These are phyloP conservation scores for Fusarium concolor DNA, from an alignment of 2,329 filamentous ascomycete genomes.

Conservation along the genomic window DNA sequence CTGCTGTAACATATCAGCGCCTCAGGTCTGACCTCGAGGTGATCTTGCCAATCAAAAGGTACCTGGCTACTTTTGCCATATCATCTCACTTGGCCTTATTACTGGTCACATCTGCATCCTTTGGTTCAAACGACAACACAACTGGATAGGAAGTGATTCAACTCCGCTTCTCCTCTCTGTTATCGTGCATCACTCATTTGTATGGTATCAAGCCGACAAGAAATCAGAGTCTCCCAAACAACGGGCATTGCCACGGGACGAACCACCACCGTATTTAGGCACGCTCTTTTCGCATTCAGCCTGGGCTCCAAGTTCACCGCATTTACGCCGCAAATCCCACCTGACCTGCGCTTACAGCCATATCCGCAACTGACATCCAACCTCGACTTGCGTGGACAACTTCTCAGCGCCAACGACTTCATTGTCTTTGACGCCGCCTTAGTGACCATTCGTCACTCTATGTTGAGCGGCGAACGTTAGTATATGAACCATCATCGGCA, in stretches of 20 bases:
- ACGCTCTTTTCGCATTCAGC: constrained; percentile 24
- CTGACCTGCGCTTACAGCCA: constrained; percentile 23
- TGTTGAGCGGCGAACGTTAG: constrained; percentile 8
- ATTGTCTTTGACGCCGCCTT: constrained; percentile 4
- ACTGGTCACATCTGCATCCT: constrained; percentile 27
- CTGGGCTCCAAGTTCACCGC: constrained; percentile 23
- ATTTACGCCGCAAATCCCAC: constrained; percentile 35
- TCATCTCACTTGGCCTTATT: constrained; percentile 28
- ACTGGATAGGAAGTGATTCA: constrained; percentile 10
- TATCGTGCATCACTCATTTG: constrained; percentile 32
- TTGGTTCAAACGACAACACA: constrained; percentile 28
- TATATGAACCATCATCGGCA: constrained; percentile 15
- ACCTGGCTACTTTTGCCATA: not conserved
- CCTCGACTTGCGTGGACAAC: constrained; percentile 7
- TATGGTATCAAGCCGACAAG: constrained; percentile 22
- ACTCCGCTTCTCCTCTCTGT: constrained; percentile 25
- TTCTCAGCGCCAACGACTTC: not conserved
- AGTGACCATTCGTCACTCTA: constrained; percentile 3
- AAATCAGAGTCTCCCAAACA: constrained; percentile 21
- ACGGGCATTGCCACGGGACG: constrained; percentile 18
- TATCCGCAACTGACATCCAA: constrained; percentile 17
- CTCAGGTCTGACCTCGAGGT: constrained; percentile 24
- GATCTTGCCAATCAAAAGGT: constrained; percentile 22
- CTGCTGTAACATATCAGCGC: constrained; percentile 18
- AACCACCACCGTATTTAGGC: constrained; percentile 20